phyloP scores from a whole-genome alignment of 768 basidiomycete species.

The Vishniacozyma victoriae region DNA sequence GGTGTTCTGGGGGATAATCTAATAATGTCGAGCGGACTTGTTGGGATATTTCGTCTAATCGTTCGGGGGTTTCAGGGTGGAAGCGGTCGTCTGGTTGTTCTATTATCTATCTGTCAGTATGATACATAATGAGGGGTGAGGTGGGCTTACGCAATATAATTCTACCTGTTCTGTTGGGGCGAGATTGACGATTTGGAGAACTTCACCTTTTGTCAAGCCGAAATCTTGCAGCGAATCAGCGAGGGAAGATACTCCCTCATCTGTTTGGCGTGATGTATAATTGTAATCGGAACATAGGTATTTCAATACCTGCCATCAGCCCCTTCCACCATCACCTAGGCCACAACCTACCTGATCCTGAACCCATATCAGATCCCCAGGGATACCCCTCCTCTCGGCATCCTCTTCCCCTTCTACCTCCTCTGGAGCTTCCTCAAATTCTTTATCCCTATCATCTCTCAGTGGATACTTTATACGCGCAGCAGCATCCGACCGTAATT shows the following conservation, averaged over 20 bases:
- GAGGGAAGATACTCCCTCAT: slow-evolving; percentile 60
- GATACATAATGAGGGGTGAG: neutral
- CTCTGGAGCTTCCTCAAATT: slow-evolving; percentile 7
- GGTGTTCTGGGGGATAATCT: slow-evolving; percentile 7
- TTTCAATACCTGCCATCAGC: slow-evolving; percentile 64
- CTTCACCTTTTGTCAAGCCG: slow-evolving; percentile 81
- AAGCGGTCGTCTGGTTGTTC: slow-evolving; percentile 85
- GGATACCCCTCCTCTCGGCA: slow-evolving; percentile 55
- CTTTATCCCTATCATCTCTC: slow-evolving; percentile 16
- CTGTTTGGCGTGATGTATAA: slow-evolving; percentile 62
- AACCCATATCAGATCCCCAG: slow-evolving; percentile 75
- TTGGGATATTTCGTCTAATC: slow-evolving; percentile 52
- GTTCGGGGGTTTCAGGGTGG: slow-evolving; percentile 59
- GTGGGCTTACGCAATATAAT: slow-evolving; percentile 71
- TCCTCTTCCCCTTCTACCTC: slow-evolving; percentile 8
- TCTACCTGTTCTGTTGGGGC: slow-evolving; percentile 75
- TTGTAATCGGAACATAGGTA: slow-evolving; percentile 73
- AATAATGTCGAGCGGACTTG: slow-evolving; percentile 49
- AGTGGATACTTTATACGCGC: slow-evolving; percentile 12
- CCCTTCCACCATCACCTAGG: too few relatives aligned
- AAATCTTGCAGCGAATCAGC: slow-evolving; percentile 63
- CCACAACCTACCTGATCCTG: slow-evolving; percentile 65
- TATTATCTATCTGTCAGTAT: slow-evolving; percentile 59
- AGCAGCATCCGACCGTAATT: slow-evolving; percentile 8
- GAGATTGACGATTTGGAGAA: slow-evolving; percentile 85